A percentile compares a stretch with the other conserved stretches of the same genome.
phyloP scores from a whole-genome alignment of 1,284 basidiomycete genomes.

The Phaffia rhodozyma region DNA sequence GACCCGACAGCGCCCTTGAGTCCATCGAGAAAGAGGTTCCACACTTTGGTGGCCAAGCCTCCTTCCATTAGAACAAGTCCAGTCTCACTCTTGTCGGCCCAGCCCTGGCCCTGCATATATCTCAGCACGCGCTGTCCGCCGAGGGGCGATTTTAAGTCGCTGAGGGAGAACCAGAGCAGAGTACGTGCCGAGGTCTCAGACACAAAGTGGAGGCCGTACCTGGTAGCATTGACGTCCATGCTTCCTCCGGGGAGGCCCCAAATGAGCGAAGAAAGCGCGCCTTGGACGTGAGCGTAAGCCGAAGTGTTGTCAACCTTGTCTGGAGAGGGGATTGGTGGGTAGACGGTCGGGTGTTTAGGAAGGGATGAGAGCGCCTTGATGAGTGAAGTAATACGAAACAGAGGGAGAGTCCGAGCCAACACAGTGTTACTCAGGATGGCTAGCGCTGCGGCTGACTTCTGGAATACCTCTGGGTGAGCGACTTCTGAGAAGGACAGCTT shows the following conservation, averaged over 20 bases:
- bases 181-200: slow-evolving; percentile 25
- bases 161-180: slow-evolving; percentile 28
- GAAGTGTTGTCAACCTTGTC: slow-evolving; percentile 16
- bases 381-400: slow-evolving; percentile 26
- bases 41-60: background rate
- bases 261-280: slow-evolving; percentile 32
- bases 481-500: slow-evolving; percentile 24
- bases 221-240: slow-evolving; percentile 11
- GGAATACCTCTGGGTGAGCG: background rate
- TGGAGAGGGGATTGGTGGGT: slow-evolving; percentile 22
- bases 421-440: slow-evolving; percentile 35
- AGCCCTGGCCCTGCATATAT: slow-evolving; percentile 23
- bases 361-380: slow-evolving; percentile 26
- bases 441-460: slow-evolving; percentile 29
- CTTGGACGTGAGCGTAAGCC: slow-evolving; percentile 33
- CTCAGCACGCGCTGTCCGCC: slow-evolving; percentile 23
- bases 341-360: slow-evolving; percentile 28
- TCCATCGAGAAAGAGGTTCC: slow-evolving; percentile 4
- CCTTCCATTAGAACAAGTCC: background rate
- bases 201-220: slow-evolving; percentile 29
- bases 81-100: background rate
- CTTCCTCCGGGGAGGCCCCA: slow-evolving; percentile 28
- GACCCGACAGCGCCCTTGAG: background rate
- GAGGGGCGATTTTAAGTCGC: slow-evolving; percentile 21
- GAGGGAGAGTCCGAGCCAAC: slow-evolving; percentile 32